Conservation (phyloP, 2,329 filamentous ascomycete species). For the Ophiostoma ips region DNA sequence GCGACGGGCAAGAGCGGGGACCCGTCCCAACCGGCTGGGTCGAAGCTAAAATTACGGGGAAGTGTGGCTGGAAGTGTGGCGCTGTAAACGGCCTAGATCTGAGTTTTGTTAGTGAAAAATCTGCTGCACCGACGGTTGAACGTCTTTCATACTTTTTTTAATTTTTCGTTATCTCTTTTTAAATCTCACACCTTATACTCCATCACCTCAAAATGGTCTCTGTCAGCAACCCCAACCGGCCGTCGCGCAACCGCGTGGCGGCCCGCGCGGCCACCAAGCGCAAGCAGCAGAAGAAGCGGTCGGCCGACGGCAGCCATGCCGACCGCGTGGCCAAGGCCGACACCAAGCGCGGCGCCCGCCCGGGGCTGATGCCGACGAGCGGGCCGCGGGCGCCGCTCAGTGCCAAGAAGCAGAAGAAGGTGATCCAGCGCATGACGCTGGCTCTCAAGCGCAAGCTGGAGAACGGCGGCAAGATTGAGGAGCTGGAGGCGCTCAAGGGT, state of each 20-base stretch:
- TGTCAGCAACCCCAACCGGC: constrained; percentile 44
- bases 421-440: constrained; percentile 39
- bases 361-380: constrained; percentile 40
- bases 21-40: no score
- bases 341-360: constrained; percentile 33
- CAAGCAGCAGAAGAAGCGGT: constrained; percentile 30
- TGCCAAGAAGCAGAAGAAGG: constrained; percentile 41
- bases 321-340: constrained; percentile 21
- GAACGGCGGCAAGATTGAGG: constrained; percentile 23
- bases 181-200: no score
- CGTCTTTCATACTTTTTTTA: no score
- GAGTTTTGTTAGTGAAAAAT: background rate
- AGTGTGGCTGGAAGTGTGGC: no score
- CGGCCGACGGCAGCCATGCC: constrained; percentile 17
- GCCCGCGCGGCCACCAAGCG: constrained; percentile 31
- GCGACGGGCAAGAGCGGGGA: no score
- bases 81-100: background rate
- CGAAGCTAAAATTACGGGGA: no score
- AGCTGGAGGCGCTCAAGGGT: constrained; percentile 21
- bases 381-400: constrained; percentile 37
- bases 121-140: background rate
- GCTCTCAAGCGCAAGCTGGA: constrained; percentile 39
- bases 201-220: constrained; percentile 30
- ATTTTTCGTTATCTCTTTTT: no score
- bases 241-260: constrained; percentile 38